Conservation (phyloP, 129 eudicot species). For the Flaveria sonorensis region DNA sequence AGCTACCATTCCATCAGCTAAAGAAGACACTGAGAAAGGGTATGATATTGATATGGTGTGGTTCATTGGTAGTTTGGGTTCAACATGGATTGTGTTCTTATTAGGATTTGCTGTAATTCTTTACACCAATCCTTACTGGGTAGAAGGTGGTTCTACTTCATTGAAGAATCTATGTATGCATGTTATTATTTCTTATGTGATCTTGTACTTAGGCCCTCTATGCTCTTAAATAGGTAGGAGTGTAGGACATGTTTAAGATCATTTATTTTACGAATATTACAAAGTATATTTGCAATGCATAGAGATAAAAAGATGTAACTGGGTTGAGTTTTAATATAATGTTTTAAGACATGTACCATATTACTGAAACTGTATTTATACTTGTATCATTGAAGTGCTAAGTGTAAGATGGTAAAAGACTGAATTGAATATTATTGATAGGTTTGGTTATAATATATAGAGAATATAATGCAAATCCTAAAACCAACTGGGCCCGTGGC, state of each 20-base stretch:
- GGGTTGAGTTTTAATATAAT: too few species aligned
- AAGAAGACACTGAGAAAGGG: slow-evolving; percentile 25
- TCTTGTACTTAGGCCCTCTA: neutral
- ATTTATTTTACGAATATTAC: too few species aligned
- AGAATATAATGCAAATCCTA: too few species aligned
- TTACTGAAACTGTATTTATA: too few species aligned
- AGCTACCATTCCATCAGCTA: neutral
- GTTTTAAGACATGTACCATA: too few species aligned
- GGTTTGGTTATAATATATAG: too few species aligned
- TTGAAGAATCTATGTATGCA: slow-evolving; percentile 23
- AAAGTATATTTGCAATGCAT: too few species aligned
- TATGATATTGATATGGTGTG: slow-evolving; percentile 12
- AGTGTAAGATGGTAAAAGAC: too few species aligned
- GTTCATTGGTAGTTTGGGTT: slow-evolving; percentile 24
- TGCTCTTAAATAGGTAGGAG: slow-evolving; percentile 5
- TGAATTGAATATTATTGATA: too few species aligned
- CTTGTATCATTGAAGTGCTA: too few species aligned
- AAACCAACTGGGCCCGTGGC: too few species aligned
- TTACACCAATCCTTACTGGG: slow-evolving; percentile 21
- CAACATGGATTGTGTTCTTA: slow-evolving; percentile 29
- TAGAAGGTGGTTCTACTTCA: slow-evolving; percentile 12
- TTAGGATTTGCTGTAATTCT: slow-evolving; percentile 20
- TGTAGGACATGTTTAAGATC: neutral
- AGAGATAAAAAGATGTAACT: neutral
- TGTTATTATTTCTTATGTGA: slow-evolving; percentile 18